phyloP scores from a whole-genome alignment of 106 monocot species.

The Allium fistulosum region DNA sequence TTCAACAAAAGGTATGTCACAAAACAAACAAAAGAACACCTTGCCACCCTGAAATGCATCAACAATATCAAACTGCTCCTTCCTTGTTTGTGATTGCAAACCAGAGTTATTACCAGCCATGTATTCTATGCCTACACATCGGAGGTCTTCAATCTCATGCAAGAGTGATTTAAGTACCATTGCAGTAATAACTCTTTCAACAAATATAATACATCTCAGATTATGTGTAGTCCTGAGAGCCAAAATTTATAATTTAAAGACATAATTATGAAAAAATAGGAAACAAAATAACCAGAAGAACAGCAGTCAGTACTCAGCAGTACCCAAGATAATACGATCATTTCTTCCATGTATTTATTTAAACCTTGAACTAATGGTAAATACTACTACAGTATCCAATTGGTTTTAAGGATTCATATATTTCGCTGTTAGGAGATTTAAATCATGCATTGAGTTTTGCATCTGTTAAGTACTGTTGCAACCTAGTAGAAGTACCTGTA shows the following conservation, averaged over 20 bases:
- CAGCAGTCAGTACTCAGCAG: too few species aligned
- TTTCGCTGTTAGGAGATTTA: too few species aligned
- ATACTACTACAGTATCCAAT: too few species aligned
- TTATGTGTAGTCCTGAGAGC: conserved; percentile 27
- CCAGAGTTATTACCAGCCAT: conserved; percentile 38
- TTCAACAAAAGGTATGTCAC: not conserved
- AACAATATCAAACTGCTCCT: conserved; percentile 43
- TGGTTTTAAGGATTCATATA: too few species aligned
- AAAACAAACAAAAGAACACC: conserved; percentile 11
- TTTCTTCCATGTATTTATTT: too few species aligned
- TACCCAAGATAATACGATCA: too few species aligned
- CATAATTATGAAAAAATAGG: not conserved
- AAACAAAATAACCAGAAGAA: too few species aligned
- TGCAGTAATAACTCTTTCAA: conserved; percentile 59
- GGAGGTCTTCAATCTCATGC: conserved; percentile 21
- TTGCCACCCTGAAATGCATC: conserved; percentile 51
- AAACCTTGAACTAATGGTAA: too few species aligned
- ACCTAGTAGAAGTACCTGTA: too few species aligned
- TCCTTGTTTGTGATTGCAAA: conserved; percentile 33
- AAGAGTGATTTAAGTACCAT: conserved; percentile 46
- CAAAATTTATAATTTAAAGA: too few species aligned
- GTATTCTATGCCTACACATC: conserved; percentile 34
- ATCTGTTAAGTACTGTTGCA: too few species aligned
- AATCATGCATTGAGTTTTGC: too few species aligned
- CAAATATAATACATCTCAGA: conserved; percentile 71